Evolutionary conservation across 371 early-diverging fungal genomes (phyloP).

Genomic region (Syncephalis fuscata): DNA sequence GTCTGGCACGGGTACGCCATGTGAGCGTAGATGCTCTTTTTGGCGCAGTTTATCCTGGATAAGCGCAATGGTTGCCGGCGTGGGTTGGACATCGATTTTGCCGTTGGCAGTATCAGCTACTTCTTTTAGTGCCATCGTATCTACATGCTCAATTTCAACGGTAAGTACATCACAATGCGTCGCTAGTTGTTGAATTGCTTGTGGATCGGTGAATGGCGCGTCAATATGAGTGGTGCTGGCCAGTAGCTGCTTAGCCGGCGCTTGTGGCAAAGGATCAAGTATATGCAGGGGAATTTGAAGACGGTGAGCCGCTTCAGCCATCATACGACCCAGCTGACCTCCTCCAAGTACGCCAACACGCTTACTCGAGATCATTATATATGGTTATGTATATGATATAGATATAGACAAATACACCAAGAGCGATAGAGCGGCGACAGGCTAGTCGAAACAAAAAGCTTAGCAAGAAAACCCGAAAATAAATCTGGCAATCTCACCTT

Average conservation of each 20-base stretch:
- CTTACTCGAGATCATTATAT: too few species aligned
- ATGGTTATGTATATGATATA: too few species aligned
- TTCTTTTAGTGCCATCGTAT: conserved; percentile 43
- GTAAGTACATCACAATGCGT: conserved; percentile 65
- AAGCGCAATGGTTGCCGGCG: conserved; percentile 57
- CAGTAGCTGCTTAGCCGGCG: conserved; percentile 82
- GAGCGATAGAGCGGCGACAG: too few species aligned
- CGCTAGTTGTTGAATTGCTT: conserved; percentile 58
- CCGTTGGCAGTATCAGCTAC: conserved; percentile 15
- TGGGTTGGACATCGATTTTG: conserved; percentile 42
- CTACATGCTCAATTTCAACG: conserved; percentile 93
- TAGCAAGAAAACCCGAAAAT: too few species aligned
- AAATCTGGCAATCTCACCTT: too few species aligned
- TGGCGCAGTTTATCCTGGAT: conserved; percentile 95
- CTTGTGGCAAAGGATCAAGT: conserved; percentile 51
- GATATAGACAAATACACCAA: too few species aligned
- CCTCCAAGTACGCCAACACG: conserved; percentile 53
- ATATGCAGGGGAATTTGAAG: conserved; percentile 67
- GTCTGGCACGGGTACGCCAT: conserved; percentile 53
- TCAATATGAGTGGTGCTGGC: conserved; percentile 44
- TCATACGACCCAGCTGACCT: conserved; percentile 95
- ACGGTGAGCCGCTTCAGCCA: conserved; percentile 83
- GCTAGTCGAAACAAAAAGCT: too few species aligned
- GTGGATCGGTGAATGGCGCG: conserved; percentile 65
- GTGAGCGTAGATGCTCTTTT: conserved; percentile 46